Conservation (phyloP, 306 rosid genomes). For the Ormosia semicastrata region DNA sequence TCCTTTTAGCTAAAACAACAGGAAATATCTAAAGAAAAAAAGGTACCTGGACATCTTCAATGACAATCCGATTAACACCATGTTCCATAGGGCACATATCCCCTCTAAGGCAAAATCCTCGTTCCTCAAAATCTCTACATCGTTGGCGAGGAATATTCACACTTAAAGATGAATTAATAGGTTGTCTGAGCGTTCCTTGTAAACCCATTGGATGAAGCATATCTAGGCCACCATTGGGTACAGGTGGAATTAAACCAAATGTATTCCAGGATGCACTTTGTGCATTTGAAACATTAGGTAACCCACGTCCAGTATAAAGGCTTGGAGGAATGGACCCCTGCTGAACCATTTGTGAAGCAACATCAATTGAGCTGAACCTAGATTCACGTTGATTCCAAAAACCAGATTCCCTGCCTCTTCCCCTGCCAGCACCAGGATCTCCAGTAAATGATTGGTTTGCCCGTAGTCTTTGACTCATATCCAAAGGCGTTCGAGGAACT, state of each 20-base stretch:
- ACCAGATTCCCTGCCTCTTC: conserved; percentile 90
- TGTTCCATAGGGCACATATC: conserved; percentile 99
- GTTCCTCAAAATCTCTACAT: conserved; percentile 99
- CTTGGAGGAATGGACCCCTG: conserved; percentile 75
- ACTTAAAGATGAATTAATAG: conserved; percentile 77
- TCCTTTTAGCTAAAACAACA: conserved; percentile 1
- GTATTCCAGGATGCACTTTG: conserved; percentile 86
- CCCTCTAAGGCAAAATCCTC: conserved; percentile 98
- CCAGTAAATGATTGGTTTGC: conserved; percentile 63
- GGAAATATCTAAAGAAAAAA: conserved; percentile 4
- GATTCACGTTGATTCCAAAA: conserved; percentile 81
- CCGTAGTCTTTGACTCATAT: conserved; percentile 64
- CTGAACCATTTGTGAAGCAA: conserved; percentile 83
- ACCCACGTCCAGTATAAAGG: conserved; percentile 74
- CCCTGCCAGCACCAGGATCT: conserved; percentile 70
- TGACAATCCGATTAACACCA: conserved; percentile 92
- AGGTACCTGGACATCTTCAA: conserved; percentile 97
- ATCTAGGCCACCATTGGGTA: conserved; percentile 86
- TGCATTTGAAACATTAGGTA: conserved; percentile 81
- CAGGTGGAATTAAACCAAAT: conserved; percentile 77
- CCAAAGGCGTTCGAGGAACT: conserved; percentile 59
- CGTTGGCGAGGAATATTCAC: conserved; percentile 80
- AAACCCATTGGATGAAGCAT: conserved; percentile 81
- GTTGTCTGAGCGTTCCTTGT: conserved; percentile 83
- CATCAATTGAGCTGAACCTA: conserved; percentile 75